Evolutionary conservation across 768 basidiomycete genomes (phyloP), one percentile per base, ranked within the genome.

Genomic region (Fistulinella prunicolor): DNA sequence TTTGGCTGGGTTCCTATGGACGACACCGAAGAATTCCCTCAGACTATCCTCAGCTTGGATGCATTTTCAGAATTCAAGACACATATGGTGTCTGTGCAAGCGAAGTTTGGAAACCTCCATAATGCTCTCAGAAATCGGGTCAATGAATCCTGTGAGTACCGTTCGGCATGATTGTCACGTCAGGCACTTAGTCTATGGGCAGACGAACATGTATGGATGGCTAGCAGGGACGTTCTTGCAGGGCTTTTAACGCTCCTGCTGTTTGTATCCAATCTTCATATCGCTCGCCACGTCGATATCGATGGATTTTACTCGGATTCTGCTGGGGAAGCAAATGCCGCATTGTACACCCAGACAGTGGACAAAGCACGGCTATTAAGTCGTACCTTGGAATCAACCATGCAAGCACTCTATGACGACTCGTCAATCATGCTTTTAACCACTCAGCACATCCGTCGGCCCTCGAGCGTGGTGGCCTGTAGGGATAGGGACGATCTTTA

Each of bases 271-370:
- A 82, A 89, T 53, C 76, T 93, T 51, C 84, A 93, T 63, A 67
- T 94, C 44, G 89, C 89, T 17, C 79, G 82, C 24, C 81, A 85
- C 62, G 82, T 94, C 51, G 93, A 94, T 61, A 80, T 94, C 49
- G 88, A 92, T 55, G 86, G 85, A 14, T 76, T 86, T 51, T 73
- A 73, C 22, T 73, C 77, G 50, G 76, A 80, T 23, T 68, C 73
- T 1, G 71, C 69, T 9, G 50, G 55, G 14, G 60, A 72, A 13
- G 63, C 74, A 7, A 61, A 72, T 20, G 78, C 79, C 54, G 70
- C 77, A 17, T 61, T 72, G 28, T 91, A 89, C 60, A 61, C 73
- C 13, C 76, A 81, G 53, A 81, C 82, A 17, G 84, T 93, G 3
- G 81, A 82, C 38, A 81, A 75, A 47, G 91, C 88, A 17, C 76